Conservation (phyloP, 495 filamentous ascomycete species). For the Penicillium psychrofluorescens region DNA sequence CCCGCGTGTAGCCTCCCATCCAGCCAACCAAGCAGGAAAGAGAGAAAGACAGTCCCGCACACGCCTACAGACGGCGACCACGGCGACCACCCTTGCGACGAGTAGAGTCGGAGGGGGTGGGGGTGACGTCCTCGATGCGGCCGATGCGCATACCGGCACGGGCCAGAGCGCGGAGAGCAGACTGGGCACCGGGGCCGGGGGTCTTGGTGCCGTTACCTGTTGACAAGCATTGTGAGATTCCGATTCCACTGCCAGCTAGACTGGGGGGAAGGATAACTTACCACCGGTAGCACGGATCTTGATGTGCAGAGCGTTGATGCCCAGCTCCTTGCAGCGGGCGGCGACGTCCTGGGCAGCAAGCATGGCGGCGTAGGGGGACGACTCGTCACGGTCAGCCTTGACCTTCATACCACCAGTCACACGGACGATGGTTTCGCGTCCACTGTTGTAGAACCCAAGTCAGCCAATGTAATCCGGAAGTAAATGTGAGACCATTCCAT, state of each 20-base stretch:
- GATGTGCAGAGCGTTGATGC: constrained; percentile 98
- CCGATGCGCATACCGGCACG: constrained; percentile 99
- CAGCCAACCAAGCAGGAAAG: constrained; percentile 26
- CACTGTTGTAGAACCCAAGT: constrained; percentile 70
- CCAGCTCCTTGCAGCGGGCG: constrained; percentile 96
- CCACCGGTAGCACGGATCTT: constrained; percentile 99
- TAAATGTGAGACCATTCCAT: not conserved
- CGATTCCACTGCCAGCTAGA: no score
- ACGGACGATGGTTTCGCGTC: constrained; percentile 99
- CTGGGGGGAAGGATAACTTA: constrained; percentile 26
- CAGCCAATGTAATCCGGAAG: constrained; percentile 37
- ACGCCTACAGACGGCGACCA: constrained; percentile 94
- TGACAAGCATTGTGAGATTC: not conserved
- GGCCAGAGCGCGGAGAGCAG: constrained; percentile 94
- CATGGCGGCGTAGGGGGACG: constrained; percentile 99
- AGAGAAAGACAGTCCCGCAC: constrained; percentile 20
- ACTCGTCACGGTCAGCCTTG: constrained; percentile 99
- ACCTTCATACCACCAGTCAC: constrained; percentile 99
- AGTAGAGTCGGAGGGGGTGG: constrained; percentile 96
- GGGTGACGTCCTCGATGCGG: constrained; percentile 98
- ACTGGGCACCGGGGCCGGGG: constrained; percentile 96
- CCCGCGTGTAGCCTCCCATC: constrained; percentile 29
- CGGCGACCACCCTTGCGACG: constrained; percentile 99
- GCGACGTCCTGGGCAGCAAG: constrained; percentile 95
- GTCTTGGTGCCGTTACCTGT: constrained; percentile 98